Evolutionary conservation across 305 asterid genomes (phyloP).

Genomic region (Rubia peregrina): DNA sequence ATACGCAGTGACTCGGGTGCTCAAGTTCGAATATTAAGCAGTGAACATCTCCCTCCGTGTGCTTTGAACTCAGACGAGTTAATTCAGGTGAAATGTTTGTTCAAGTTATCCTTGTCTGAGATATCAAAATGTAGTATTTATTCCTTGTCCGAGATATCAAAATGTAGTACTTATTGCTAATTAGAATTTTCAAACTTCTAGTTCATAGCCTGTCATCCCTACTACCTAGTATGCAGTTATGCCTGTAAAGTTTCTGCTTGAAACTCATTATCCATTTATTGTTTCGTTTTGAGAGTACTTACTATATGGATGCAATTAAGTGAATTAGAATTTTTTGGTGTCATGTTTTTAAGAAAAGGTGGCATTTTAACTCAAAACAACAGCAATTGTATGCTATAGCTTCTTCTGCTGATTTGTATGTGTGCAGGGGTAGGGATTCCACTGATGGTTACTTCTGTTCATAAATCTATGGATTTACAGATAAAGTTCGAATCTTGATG

Average conservation of each 20-base stretch:
- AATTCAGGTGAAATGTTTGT: slow-evolving; percentile 58
- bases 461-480: background rate
- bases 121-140: background rate
- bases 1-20: slow-evolving; percentile 88
- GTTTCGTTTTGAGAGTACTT: background rate
- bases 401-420: background rate
- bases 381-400: background rate
- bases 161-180: too few relatives aligned
- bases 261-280: background rate
- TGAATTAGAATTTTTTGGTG: background rate
- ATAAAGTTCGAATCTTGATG: background rate
- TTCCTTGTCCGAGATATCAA: too few relatives aligned
- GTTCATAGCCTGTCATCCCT: background rate
- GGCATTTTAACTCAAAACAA: background rate
- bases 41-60: slow-evolving; percentile 74
- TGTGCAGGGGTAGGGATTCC: background rate
- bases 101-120: background rate
- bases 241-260: background rate
- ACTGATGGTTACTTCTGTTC: background rate
- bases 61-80: slow-evolving; percentile 87
- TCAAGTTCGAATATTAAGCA: slow-evolving; percentile 76
- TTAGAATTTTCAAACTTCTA: background rate
- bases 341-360: background rate
- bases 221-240: too few relatives aligned
- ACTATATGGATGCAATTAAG: background rate